Percentiles rank a stretch among this genome's conserved stretches.
These are phyloP conservation scores for Syncephalastrum contaminatum DNA, from an alignment of 371 early-diverging fungal species.

Conservation along the genomic window DNA sequence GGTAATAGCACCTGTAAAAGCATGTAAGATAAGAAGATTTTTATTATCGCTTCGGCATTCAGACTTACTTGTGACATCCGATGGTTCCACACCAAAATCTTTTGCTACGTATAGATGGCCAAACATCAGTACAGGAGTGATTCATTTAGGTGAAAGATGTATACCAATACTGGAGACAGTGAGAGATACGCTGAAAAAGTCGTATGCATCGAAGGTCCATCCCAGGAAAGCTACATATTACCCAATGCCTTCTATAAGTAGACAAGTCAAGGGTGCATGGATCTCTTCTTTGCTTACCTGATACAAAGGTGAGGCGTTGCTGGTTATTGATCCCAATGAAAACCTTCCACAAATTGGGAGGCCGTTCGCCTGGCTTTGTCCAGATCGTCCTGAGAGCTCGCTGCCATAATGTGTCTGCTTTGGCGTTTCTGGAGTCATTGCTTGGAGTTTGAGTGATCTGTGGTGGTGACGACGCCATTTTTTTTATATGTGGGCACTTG, in stretches of 20 bases:
- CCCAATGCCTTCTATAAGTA: background rate
- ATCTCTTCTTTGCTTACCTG: slow-evolving; percentile 24
- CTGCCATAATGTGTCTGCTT: too few species aligned
- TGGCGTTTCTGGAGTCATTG: too few species aligned
- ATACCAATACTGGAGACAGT: slow-evolving; percentile 42
- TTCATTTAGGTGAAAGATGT: too few species aligned
- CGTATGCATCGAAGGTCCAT: slow-evolving; percentile 76
- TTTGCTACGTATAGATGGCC: slow-evolving; percentile 40
- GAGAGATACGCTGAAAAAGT: slow-evolving; percentile 66
- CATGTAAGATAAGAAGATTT: slow-evolving; percentile 4
- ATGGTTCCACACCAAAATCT: slow-evolving; percentile 52
- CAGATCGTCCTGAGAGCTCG: slow-evolving; percentile 12
- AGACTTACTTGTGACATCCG: slow-evolving; percentile 52
- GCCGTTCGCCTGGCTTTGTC: slow-evolving; percentile 32
- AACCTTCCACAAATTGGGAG: slow-evolving; percentile 32
- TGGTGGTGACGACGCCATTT: too few species aligned
- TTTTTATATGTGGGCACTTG: too few species aligned
- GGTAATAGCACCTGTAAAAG: slow-evolving; percentile 36
- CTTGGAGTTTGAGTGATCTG: too few species aligned
- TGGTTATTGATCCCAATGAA: slow-evolving; percentile 33
- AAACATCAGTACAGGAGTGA: background rate
- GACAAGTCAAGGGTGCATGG: background rate
- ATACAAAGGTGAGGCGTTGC: slow-evolving; percentile 42
- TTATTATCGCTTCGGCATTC: background rate
- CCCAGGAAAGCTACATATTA: slow-evolving; percentile 57